Conservation (phyloP, 345 rosid genomes). For the Aethionema arabicum region DNA sequence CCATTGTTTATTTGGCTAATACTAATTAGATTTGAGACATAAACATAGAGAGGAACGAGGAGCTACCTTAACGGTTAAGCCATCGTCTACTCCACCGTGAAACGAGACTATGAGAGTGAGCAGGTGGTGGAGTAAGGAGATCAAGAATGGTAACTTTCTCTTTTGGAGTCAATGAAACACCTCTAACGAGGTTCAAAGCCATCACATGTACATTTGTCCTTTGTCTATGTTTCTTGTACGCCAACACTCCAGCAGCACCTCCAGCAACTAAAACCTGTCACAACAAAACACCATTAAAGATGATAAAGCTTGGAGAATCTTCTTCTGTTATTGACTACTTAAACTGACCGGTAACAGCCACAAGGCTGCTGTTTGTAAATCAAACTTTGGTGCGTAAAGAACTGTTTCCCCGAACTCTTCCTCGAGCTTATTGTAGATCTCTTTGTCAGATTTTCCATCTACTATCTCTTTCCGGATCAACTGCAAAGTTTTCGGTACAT, state of each 20-base stretch:
- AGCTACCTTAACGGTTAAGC: slow-evolving; percentile 31
- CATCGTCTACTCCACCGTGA: slow-evolving; percentile 55
- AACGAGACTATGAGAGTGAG: slow-evolving; percentile 41
- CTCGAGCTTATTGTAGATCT: slow-evolving; percentile 87
- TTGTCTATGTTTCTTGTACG: slow-evolving; percentile 66
- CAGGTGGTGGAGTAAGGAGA: slow-evolving; percentile 80
- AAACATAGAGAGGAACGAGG: slow-evolving; percentile 10
- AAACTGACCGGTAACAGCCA: slow-evolving; percentile 88
- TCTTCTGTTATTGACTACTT: neutral
- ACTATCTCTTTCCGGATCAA: slow-evolving; percentile 88
- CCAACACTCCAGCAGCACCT: slow-evolving; percentile 70
- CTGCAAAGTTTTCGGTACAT: slow-evolving; percentile 44
- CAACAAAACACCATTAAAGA: slow-evolving; percentile 8
- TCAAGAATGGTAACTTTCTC: slow-evolving; percentile 90
- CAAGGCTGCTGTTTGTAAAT: slow-evolving; percentile 85
- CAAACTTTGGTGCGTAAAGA: slow-evolving; percentile 92
- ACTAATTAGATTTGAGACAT: neutral
- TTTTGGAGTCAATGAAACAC: slow-evolving; percentile 74
- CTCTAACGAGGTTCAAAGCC: slow-evolving; percentile 83
- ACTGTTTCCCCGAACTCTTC: slow-evolving; percentile 94
- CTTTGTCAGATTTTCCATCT: slow-evolving; percentile 85
- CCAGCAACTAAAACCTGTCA: slow-evolving; percentile 42
- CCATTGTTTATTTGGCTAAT: slow-evolving; percentile 19
- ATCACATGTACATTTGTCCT: slow-evolving; percentile 76
- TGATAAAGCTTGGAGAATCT: slow-evolving; percentile 7